phyloP scores from a whole-genome alignment of 2,329 filamentous ascomycete species.

The Ophiosphaerella narmari region DNA sequence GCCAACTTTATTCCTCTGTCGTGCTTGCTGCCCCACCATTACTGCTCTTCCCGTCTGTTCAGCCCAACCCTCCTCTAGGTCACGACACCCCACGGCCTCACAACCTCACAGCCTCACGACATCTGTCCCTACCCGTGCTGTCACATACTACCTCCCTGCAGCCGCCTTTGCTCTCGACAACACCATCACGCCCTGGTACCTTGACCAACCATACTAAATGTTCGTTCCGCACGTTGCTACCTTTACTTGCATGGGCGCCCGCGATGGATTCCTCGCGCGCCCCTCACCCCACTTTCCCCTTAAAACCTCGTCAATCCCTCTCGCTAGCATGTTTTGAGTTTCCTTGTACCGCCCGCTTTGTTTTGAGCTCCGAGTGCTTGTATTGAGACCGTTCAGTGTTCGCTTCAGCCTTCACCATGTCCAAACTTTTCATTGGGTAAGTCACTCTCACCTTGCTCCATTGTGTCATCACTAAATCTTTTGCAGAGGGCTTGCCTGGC shows the following conservation, averaged over 20 bases:
- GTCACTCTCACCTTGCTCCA: constrained; percentile 37
- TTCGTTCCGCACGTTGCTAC: constrained; percentile 47
- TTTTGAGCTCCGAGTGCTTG: constrained; percentile 37
- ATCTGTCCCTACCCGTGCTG: constrained; percentile 21
- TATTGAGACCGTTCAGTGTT: constrained; percentile 49
- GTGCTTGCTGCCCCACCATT: constrained; percentile 32
- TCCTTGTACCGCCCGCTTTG: constrained; percentile 34
- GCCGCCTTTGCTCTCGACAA: constrained; percentile 18
- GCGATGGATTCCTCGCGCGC: constrained; percentile 34
- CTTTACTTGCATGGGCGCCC: constrained; percentile 34
- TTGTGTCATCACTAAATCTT: constrained; percentile 9
- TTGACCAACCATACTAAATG: constrained; percentile 39
- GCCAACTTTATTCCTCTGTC: constrained; percentile 23
- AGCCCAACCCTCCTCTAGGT: too few species aligned
- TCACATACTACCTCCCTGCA: constrained; percentile 22
- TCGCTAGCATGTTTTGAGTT: constrained; percentile 26
- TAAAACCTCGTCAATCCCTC: constrained; percentile 20
- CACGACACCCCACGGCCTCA: constrained; percentile 27
- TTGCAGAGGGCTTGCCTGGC: constrained; percentile 93
- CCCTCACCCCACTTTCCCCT: constrained; percentile 22
- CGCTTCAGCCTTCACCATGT: constrained; percentile 63
- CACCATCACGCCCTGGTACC: constrained; percentile 30
- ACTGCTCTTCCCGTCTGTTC: constrained; percentile 2
- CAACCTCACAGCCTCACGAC: constrained; percentile 12
- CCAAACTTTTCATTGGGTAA: constrained; percentile 95